Conservation (phyloP, 176 grass and related monocot species). For the Themeda triandra region DNA sequence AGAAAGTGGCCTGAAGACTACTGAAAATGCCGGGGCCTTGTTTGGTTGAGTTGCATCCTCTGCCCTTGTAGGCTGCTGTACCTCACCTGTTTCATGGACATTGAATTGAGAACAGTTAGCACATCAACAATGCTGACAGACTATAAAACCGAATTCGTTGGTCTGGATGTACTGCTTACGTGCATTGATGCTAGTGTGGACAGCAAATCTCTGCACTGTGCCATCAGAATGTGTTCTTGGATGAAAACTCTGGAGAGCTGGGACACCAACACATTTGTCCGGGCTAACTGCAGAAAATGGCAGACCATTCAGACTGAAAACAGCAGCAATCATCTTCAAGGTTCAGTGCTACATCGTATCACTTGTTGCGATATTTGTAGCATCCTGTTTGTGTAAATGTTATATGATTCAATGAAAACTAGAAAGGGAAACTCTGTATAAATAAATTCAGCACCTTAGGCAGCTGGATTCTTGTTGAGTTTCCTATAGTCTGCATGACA, state of each 20-base stretch:
- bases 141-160: neutral
- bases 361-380: neutral
- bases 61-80: constrained; percentile 55
- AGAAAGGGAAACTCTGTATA: neutral
- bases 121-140: neutral
- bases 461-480: constrained; percentile 31
- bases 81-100: constrained; percentile 43
- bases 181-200: constrained; percentile 58
- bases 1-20: neutral
- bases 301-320: constrained; percentile 1
- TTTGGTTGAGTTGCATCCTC: constrained; percentile 36
- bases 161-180: constrained; percentile 36
- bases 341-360: neutral
- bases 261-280: constrained; percentile 36
- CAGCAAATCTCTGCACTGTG: constrained; percentile 59
- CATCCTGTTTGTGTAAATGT: neutral
- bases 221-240: constrained; percentile 47
- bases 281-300: constrained; percentile 41
- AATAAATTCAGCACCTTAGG: constrained; percentile 38
- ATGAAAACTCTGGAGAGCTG: constrained; percentile 47
- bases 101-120: constrained; percentile 1
- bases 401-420: neutral
- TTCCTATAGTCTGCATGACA: constrained; percentile 62
- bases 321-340: neutral
- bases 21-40: neutral